A percentile compares a stretch with the other conserved stretches of the same genome.
Evolutionary conservation across 805 yeast species (phyloP).

Genomic region (Helenozyma baotianmanensis): DNA sequence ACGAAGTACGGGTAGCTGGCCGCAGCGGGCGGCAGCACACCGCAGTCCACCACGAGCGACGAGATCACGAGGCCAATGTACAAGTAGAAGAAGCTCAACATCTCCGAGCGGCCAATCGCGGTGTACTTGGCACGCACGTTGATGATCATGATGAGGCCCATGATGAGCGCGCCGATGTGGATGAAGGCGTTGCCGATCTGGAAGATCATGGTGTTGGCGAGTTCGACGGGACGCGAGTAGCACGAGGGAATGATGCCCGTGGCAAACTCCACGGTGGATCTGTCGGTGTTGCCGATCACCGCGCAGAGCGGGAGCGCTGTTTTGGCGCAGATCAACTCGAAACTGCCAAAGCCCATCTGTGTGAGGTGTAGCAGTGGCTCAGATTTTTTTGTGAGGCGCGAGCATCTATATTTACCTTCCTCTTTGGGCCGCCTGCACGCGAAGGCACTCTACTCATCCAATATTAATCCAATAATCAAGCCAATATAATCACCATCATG

Average conservation of each 20-base stretch:
- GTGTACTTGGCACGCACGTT: constrained; percentile 83
- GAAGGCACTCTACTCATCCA: no score
- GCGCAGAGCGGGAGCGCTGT: constrained; percentile 80
- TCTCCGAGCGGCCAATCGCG: constrained; percentile 89
- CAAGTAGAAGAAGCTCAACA: constrained; percentile 66
- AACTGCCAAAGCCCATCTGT: constrained; percentile 68
- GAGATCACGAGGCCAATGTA: constrained; percentile 54
- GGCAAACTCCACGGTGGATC: constrained; percentile 24
- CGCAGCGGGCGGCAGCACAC: constrained; percentile 86
- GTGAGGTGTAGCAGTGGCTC: background rate
- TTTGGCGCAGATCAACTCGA: constrained; percentile 55
- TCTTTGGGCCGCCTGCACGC: no score
- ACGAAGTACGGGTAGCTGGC: constrained; percentile 75
- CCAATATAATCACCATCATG: no score
- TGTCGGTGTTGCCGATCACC: constrained; percentile 46
- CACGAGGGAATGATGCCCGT: constrained; percentile 72
- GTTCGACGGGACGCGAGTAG: constrained; percentile 78
- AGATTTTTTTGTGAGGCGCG: background rate
- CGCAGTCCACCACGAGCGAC: constrained; percentile 81
- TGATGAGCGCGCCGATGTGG: constrained; percentile 67
- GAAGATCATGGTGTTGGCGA: constrained; percentile 89
- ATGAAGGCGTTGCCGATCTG: constrained; percentile 85
- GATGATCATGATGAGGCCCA: constrained; percentile 66
- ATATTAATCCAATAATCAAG: no score
- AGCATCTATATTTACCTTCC: background rate